Conservation (phyloP, 1,139 yeast genomes). For the Lodderomyces orthopsilosis region DNA sequence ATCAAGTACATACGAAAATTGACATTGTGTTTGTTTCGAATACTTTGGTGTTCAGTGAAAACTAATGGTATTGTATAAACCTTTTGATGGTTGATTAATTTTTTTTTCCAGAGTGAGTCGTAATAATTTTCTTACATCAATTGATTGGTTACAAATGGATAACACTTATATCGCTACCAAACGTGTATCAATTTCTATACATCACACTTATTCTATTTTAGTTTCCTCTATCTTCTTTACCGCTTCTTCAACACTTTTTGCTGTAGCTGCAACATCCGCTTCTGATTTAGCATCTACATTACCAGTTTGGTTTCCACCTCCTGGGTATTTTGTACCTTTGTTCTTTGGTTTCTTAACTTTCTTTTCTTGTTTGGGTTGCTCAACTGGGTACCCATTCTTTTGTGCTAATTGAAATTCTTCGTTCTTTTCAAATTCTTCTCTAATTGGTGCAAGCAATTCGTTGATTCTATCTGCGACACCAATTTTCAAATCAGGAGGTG, state of each 20-base stretch:
- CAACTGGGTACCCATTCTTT: constrained; percentile 81
- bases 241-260: constrained; percentile 11
- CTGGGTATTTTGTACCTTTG: constrained; percentile 85
- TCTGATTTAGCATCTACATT: constrained; percentile 11
- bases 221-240: constrained; percentile 5
- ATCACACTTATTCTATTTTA: constrained; percentile 6
- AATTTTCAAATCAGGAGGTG: constrained; percentile 90
- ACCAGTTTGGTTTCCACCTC: constrained; percentile 29
- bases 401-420: constrained; percentile 75
- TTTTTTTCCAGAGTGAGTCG: constrained; percentile 2
- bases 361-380: constrained; percentile 58
- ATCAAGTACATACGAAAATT: background rate
- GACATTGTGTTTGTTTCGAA: background rate
- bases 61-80: background rate
- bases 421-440: constrained; percentile 59
- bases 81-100: background rate
- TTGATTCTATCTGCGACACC: constrained; percentile 89
- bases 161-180: constrained; percentile 6
- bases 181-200: background rate
- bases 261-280: constrained; percentile 6
- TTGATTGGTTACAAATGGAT: constrained; percentile 14
- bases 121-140: constrained; percentile 11
- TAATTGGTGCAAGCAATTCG: constrained; percentile 77
- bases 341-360: constrained; percentile 73
- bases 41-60: background rate